Percentiles rank a stretch among this genome's conserved stretches.
Evolutionary conservation across 768 basidiomycete genomes (phyloP).

Genomic region (Russula foetens): DNA sequence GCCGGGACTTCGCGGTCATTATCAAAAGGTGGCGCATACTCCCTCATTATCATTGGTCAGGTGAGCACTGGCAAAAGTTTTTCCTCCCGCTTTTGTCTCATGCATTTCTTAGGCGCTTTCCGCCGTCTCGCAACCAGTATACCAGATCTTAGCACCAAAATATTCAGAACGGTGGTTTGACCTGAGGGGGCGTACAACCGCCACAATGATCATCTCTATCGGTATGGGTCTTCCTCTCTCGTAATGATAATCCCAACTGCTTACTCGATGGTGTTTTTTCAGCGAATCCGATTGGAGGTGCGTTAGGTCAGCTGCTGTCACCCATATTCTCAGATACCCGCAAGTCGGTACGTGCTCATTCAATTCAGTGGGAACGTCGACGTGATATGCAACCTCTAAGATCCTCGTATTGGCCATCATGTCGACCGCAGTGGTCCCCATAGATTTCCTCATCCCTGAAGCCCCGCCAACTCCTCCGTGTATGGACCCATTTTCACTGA

Average conservation of each 20-base stretch:
- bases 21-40: constrained; percentile 44
- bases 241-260: no score
- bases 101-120: constrained; percentile 43
- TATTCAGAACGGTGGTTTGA: constrained; percentile 85
- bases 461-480: constrained; percentile 76
- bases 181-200: constrained; percentile 65
- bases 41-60: constrained; percentile 65
- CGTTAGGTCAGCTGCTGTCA: constrained; percentile 64
- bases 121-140: constrained; percentile 60
- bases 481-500: constrained; percentile 27
- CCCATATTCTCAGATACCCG: constrained; percentile 45
- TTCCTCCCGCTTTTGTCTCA: neutral
- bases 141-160: constrained; percentile 69
- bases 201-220: constrained; percentile 53
- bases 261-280: neutral
- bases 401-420: constrained; percentile 66
- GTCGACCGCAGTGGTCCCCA: constrained; percentile 51
- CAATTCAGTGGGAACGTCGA: neutral
- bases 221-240: constrained; percentile 23
- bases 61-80: constrained; percentile 27
- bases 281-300: constrained; percentile 72
- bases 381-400: constrained; percentile 31
- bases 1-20: constrained; percentile 56
- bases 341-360: constrained; percentile 39
- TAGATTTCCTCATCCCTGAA: constrained; percentile 47